A percentile compares a stretch with the other conserved stretches of the same genome.
phyloP scores from a whole-genome alignment of 2,329 filamentous ascomycete species.

The Aschersonia sp. region DNA sequence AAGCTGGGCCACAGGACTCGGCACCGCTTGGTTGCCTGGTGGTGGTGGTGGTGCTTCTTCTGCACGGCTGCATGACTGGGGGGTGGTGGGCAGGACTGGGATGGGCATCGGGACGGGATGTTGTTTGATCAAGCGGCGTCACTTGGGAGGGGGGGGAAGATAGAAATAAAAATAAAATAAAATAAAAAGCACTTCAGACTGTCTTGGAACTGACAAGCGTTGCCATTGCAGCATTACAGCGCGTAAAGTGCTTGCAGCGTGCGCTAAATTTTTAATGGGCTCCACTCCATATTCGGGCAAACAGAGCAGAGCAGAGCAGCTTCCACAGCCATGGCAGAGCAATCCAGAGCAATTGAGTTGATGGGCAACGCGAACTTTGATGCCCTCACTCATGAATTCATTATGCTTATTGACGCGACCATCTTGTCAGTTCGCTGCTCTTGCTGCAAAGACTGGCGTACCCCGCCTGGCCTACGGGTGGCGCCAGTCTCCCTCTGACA shows the following conservation, averaged over 20 bases:
- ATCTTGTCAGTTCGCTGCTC: no score
- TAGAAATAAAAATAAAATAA: not conserved
- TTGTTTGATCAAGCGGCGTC: no score
- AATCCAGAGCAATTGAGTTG: not conserved
- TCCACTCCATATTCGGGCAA: not conserved
- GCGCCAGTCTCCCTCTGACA: not conserved
- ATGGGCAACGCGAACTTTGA: no score
- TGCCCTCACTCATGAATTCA: no score
- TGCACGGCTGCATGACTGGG: not conserved
- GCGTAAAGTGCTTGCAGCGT: constrained; percentile 7
- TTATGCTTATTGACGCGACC: no score
- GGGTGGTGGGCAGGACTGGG: no score
- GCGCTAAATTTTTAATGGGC: not conserved
- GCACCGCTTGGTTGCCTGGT: not conserved
- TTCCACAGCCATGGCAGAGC: not conserved
- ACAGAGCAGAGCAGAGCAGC: not conserved
- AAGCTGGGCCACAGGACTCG: not conserved
- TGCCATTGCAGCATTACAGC: constrained; percentile 1
- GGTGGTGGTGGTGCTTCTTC: not conserved
- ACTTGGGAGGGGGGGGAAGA: not conserved
- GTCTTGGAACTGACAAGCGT: no score
- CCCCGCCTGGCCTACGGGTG: no score
- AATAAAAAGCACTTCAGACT: not conserved
- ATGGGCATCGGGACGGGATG: no score
- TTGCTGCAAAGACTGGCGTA: no score